Evolutionary conservation across 345 rosid species (phyloP).

Genomic region (Reutealis trisperma): DNA sequence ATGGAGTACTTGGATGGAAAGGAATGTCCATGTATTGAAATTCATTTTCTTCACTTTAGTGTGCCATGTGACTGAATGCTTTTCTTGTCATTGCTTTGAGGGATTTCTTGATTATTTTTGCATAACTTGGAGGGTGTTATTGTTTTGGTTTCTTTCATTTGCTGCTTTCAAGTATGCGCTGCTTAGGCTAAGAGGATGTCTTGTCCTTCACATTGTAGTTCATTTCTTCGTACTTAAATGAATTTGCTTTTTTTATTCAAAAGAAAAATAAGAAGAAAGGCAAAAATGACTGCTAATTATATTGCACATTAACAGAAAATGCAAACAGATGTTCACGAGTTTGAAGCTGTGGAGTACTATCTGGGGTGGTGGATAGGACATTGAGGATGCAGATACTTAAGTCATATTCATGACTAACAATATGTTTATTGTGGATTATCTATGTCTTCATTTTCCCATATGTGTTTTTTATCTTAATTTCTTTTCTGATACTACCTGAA

Average conservation of each 20-base stretch:
- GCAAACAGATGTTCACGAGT: too few relatives aligned
- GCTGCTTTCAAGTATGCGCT: background rate
- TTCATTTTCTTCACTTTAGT: background rate
- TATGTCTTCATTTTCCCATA: background rate
- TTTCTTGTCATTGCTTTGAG: background rate
- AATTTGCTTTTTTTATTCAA: too few relatives aligned
- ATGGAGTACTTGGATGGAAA: background rate
- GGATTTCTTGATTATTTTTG: background rate
- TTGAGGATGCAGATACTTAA: too few relatives aligned
- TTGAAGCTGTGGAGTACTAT: too few relatives aligned
- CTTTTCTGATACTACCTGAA: too few relatives aligned
- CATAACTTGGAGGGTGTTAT: background rate
- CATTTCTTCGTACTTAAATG: background rate
- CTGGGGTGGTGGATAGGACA: too few relatives aligned
- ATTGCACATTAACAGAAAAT: too few relatives aligned
- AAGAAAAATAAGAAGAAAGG: background rate
- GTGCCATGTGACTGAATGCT: background rate
- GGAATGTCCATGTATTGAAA: background rate
- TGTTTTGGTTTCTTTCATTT: background rate
- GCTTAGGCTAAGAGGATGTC: background rate
- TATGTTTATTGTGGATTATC: background rate
- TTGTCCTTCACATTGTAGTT: background rate
- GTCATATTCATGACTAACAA: too few relatives aligned
- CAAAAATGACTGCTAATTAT: too few relatives aligned
- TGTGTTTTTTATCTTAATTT: background rate